These are phyloP conservation scores for Testicularia cyperi DNA, from an alignment of 1,284 basidiomycete species.

Conservation along the genomic window DNA sequence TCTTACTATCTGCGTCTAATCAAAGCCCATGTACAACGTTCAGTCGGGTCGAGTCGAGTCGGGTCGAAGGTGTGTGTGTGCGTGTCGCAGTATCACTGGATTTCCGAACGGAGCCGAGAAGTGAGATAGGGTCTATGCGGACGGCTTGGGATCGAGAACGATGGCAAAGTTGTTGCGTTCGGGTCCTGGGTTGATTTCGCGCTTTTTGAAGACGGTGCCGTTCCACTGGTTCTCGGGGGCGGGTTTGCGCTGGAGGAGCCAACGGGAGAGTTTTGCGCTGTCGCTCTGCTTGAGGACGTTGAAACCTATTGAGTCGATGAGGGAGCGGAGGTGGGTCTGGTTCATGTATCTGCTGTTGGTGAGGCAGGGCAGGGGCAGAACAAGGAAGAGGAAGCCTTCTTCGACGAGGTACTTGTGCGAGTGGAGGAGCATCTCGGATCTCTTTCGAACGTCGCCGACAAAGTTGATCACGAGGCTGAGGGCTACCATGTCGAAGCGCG, in stretches of 20 bases:
- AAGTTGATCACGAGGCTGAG: conserved; percentile 62
- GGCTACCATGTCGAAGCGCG: conserved; percentile 59
- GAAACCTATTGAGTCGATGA: conserved; percentile 60
- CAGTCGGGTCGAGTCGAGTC: too few species aligned
- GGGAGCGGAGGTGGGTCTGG: conserved; percentile 51
- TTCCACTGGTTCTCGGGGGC: conserved; percentile 42
- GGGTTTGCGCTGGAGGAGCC: conserved; percentile 52
- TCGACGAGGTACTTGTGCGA: conserved; percentile 46
- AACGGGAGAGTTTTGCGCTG: conserved; percentile 60
- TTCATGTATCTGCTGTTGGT: conserved; percentile 60
- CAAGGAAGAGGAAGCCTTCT: conserved; percentile 60
- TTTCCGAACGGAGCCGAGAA: neutral
- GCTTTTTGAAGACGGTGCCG: conserved; percentile 57
- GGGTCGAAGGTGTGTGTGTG: too few species aligned
- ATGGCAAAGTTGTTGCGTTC: conserved; percentile 61
- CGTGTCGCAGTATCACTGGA: too few species aligned
- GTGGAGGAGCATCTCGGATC: conserved; percentile 55
- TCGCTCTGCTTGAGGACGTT: conserved; percentile 56
- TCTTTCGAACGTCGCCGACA: conserved; percentile 58
- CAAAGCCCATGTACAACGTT: too few species aligned
- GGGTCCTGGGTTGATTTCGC: conserved; percentile 55
- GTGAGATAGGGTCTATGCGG: neutral
- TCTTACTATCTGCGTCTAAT: too few species aligned
- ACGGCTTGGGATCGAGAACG: conserved; percentile 21
- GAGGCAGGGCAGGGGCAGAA: conserved; percentile 61